phyloP scores from a whole-genome alignment of 2,329 filamentous ascomycete genomes.

The Talaromyces sp. region DNA sequence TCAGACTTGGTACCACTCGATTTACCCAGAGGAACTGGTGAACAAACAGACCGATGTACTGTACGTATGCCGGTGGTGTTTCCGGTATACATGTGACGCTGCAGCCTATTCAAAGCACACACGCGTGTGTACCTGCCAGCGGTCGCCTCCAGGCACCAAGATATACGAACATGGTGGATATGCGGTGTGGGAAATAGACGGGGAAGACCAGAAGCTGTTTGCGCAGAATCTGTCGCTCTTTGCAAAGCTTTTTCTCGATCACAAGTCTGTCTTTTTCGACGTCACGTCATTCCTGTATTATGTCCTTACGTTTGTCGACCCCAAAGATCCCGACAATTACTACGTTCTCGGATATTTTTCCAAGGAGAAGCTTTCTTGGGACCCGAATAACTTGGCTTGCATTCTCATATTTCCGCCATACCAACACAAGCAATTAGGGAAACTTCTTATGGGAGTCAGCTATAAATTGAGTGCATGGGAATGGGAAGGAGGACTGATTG shows the following conservation, averaged over 20 bases:
- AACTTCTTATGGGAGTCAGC: conserved; percentile 84
- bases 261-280: conserved; percentile 98
- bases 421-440: conserved; percentile 84
- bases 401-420: conserved; percentile 95
- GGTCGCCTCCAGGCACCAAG: conserved; percentile 62
- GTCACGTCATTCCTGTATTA: conserved; percentile 94
- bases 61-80: conserved; percentile 89
- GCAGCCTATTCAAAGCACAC: conserved; percentile 33
- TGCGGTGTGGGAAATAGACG: conserved; percentile 89
- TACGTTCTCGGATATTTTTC: conserved; percentile 94
- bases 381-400: conserved; percentile 95
- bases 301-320: conserved; percentile 71
- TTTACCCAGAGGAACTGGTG: conserved; percentile 70
- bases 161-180: conserved; percentile 78
- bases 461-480: conserved; percentile 88
- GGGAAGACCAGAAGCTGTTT: conserved; percentile 81
- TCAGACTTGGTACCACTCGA: conserved; percentile 88
- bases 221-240: conserved; percentile 95
- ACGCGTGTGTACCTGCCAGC: conserved; percentile 50
- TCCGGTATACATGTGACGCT: conserved; percentile 69
- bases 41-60: conserved; percentile 54
- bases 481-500: conserved; percentile 60
- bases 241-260: conserved; percentile 95
- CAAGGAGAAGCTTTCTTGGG: conserved; percentile 98
- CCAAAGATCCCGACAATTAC: conserved; percentile 33